Conservation (phyloP, 2,329 filamentous ascomycete genomes). For the Hypomyces rosellus region DNA sequence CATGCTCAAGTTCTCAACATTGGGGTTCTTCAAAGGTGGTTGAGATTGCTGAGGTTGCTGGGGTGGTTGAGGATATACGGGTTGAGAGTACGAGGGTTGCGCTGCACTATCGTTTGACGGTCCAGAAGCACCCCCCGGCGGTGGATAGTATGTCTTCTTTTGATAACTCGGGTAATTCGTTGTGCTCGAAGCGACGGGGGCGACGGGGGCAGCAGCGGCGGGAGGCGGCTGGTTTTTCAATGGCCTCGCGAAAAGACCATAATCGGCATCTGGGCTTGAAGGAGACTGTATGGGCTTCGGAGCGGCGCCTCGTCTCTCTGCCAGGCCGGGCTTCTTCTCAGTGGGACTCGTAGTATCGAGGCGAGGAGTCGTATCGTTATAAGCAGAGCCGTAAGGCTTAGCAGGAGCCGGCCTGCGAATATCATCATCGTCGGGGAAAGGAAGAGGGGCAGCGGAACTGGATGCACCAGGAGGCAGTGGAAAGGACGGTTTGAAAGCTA, state of each 20-base stretch:
- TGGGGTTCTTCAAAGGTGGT: constrained; percentile 15
- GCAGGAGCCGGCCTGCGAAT: constrained; percentile 38
- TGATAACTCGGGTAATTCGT: constrained; percentile 42
- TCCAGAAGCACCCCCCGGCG: constrained; percentile 37
- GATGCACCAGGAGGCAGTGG: constrained; percentile 62
- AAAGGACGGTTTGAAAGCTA: constrained; percentile 49
- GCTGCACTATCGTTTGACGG: constrained; percentile 26
- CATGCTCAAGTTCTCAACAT: constrained; percentile 23
- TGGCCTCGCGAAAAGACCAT: constrained; percentile 71
- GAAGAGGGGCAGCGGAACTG: constrained; percentile 59
- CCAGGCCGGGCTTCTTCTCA: constrained; percentile 60
- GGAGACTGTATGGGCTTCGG: constrained; percentile 81
- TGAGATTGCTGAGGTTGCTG: constrained; percentile 10
- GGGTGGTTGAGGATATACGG: constrained; percentile 1
- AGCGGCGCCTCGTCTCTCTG: constrained; percentile 74
- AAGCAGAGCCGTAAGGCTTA: constrained; percentile 40
- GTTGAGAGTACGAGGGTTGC: constrained; percentile 3
- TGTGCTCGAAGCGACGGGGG: constrained; percentile 27
- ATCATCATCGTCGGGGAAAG: constrained; percentile 68
- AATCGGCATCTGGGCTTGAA: constrained; percentile 67
- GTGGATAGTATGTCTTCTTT: constrained; percentile 53
- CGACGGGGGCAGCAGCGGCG: constrained; percentile 27
- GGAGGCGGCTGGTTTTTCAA: constrained; percentile 38
- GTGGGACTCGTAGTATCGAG: constrained; percentile 46
- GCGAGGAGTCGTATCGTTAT: constrained; percentile 47